Evolutionary conservation across 148 eudicot species (phyloP).

Genomic region (Amaranthus hypochondriacus): DNA sequence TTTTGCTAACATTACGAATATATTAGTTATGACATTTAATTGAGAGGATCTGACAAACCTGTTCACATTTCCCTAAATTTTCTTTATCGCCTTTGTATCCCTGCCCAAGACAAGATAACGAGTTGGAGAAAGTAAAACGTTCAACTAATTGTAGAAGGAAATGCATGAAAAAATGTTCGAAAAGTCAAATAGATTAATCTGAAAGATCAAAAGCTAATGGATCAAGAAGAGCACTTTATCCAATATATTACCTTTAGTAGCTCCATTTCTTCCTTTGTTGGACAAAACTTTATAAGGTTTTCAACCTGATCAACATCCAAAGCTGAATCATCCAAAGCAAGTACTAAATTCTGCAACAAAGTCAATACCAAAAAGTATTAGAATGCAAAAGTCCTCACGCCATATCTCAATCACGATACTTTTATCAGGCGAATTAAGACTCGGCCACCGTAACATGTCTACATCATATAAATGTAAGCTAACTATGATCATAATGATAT

Average conservation of each 20-base stretch:
- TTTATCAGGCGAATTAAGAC: background rate
- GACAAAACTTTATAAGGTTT: constrained; percentile 90
- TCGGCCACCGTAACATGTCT: background rate
- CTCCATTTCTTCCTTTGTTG: constrained; percentile 98
- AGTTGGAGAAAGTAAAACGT: constrained; percentile 11
- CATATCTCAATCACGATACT: constrained; percentile 1
- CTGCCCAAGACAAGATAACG: constrained; percentile 34
- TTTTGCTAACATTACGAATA: background rate
- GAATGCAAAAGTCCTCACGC: background rate
- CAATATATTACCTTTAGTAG: constrained; percentile 56
- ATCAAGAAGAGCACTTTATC: background rate
- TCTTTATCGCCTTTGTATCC: constrained; percentile 78
- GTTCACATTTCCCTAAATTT: constrained; percentile 89
- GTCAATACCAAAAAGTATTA: constrained; percentile 6
- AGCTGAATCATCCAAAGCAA: constrained; percentile 89
- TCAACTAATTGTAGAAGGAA: background rate
- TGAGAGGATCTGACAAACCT: constrained; percentile 34
- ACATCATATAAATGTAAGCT: background rate
- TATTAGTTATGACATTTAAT: background rate
- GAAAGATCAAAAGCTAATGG: constrained; percentile 2
- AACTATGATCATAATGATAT: background rate
- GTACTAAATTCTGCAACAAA: constrained; percentile 62
- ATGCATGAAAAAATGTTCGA: background rate
- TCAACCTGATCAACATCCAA: constrained; percentile 91
- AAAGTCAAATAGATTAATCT: constrained; percentile 12